Evolutionary conservation across 2,329 filamentous ascomycete species (phyloP).

Genomic region (Apiospora aurea): DNA sequence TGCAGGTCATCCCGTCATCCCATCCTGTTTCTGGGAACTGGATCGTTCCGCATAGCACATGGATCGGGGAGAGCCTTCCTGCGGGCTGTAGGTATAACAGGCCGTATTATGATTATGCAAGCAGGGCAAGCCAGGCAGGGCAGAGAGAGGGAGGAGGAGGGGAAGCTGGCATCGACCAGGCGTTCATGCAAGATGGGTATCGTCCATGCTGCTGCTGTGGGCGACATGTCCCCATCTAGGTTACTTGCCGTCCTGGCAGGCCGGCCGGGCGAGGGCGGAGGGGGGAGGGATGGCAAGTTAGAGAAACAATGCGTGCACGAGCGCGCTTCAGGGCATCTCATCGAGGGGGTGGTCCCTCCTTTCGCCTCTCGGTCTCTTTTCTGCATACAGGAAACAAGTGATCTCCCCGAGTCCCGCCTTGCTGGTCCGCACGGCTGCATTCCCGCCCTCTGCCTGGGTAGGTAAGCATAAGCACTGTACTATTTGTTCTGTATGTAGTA

Average conservation of each 20-base stretch:
- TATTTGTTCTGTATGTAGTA: background rate
- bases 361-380: conserved; percentile 8
- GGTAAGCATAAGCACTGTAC: conserved; percentile 22
- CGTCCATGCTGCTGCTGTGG: conserved; percentile 10
- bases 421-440: conserved; percentile 20
- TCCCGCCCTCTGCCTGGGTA: conserved; percentile 7
- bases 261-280: background rate
- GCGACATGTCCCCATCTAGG: conserved; percentile 11
- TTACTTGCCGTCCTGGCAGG: conserved; percentile 6
- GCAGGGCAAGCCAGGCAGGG: conserved; percentile 11
- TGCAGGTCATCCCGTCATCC: background rate
- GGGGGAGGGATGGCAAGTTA: background rate
- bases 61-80: conserved; percentile 17
- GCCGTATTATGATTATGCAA: conserved; percentile 20
- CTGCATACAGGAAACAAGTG: conserved; percentile 10
- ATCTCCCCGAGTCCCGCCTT: conserved; percentile 19
- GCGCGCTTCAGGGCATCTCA: conserved; percentile 1
- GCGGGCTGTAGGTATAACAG: conserved; percentile 15
- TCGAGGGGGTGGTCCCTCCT: background rate
- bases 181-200: conserved; percentile 30
- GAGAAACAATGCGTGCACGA: background rate
- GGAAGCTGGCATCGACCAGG: conserved; percentile 27
- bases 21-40: conserved; percentile 18
- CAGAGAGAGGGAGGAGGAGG: background rate
- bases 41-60: conserved; percentile 14